Base-by-base conservation (phyloP, 2,329 filamentous ascomycete species). In the Beauveria medogensis region DNA sequence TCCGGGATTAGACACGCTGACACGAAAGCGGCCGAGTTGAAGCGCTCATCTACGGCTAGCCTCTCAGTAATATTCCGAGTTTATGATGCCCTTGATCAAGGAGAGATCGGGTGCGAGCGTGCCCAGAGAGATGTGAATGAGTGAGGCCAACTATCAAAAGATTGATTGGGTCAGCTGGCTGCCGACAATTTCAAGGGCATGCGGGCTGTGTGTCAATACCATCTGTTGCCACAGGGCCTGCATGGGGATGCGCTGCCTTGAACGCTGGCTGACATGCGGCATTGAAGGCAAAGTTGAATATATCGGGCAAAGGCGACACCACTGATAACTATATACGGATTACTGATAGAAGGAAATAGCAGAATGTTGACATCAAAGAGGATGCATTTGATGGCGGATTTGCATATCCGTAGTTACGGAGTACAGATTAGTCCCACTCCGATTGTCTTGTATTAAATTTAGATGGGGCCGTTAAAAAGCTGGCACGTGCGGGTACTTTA, bases 131-230 rank as follows among this genome's bases (percentile, higher is more conserved):
- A 78, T 69, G 64, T 78, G 82, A 55, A 74, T 30, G 10, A 68
- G 64, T 5, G 73, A 77, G 0, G 76, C 76, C 40, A 77, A 55
- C 78, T 78, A 81, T 71, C 78, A 80, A 69, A 74, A 76, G 62
- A 79, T 1, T 20, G 76, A 2, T 54, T 80, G 78, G 30, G 79
- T 63, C 44, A 70, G 18, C 4, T 76, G 62, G 5, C 73, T 72
- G 40, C 78, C 78, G 20, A 70, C 68, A 43, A 80, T 67, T 57
- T 81, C 76, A 62, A 80, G 71, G 55, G 63, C 58, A 58, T 70
- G 64, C 9, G 70, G 68, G 37, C 69, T 65, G 63, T 74, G 65
- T 12, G 60, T 62, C 28, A 59, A 60, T 34, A 70, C 67, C 22
- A 68, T 62, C 40, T 58, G 62, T 14, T 55, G 53, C 70, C 70